Conservation (phyloP, 2,329 filamentous ascomycete genomes). For the Penicillium concentricum region DNA sequence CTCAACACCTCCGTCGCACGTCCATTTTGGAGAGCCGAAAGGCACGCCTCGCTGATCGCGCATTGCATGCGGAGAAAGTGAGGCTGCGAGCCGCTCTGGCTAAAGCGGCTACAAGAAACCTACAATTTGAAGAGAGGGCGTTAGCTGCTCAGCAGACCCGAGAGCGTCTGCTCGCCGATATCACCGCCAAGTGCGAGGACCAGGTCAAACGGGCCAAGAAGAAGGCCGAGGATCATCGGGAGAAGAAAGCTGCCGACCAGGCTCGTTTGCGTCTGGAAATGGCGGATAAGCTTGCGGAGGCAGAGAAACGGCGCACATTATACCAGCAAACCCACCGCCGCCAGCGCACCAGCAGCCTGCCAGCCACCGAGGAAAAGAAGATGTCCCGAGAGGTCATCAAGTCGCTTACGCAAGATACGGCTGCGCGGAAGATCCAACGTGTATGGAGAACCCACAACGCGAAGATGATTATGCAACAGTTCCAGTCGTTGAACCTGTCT, state of each 20-base stretch:
- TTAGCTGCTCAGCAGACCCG: constrained; percentile 63
- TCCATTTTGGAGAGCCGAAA: constrained; percentile 66
- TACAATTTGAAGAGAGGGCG: constrained; percentile 61
- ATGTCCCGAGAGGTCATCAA: constrained; percentile 34
- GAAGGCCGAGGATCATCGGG: constrained; percentile 65
- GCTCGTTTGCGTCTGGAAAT: constrained; percentile 59
- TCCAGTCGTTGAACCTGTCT: constrained; percentile 53
- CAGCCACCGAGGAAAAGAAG: constrained; percentile 46
- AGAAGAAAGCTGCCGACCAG: constrained; percentile 63
- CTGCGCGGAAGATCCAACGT: constrained; percentile 58
- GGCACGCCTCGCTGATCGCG: constrained; percentile 62
- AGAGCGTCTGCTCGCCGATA: constrained; percentile 63
- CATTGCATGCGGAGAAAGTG: constrained; percentile 65
- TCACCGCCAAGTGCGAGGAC: constrained; percentile 64
- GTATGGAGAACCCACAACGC: constrained; percentile 56
- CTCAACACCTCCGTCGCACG: constrained; percentile 63
- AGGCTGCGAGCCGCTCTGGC: constrained; percentile 61
- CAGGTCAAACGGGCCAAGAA: constrained; percentile 66
- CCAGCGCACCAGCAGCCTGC: constrained; percentile 53
- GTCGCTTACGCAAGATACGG: constrained; percentile 51
- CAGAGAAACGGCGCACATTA: constrained; percentile 55
- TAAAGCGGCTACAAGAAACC: constrained; percentile 57
- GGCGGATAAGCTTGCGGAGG: constrained; percentile 64
- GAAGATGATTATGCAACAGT: constrained; percentile 51
- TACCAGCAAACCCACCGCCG: constrained; percentile 51